A percentile compares a stretch with the other conserved stretches of the same genome.
These are phyloP conservation scores for Aspergillus fijiensis DNA, from an alignment of 2,329 filamentous ascomycete genomes.

Conservation along the genomic window DNA sequence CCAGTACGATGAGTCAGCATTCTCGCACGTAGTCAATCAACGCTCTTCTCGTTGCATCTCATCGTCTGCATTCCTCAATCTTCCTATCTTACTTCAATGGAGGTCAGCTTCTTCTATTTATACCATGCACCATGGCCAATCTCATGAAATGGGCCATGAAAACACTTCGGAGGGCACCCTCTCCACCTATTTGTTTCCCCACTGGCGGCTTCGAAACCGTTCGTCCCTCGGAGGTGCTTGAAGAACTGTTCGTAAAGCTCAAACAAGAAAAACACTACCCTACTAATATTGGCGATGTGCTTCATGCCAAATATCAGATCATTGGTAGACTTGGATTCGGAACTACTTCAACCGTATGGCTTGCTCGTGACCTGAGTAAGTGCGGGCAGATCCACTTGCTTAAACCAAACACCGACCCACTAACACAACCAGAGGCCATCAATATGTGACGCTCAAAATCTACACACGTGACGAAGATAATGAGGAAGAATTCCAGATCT, in stretches of 20 bases:
- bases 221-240: constrained; percentile 18
- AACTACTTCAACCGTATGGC: constrained; percentile 31
- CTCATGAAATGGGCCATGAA: too few relatives aligned
- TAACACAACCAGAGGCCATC: constrained; percentile 21
- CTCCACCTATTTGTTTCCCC: too few relatives aligned
- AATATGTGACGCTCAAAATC: constrained; percentile 28
- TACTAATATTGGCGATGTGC: too few relatives aligned
- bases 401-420: constrained; percentile 4
- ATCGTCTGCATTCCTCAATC: too few relatives aligned
- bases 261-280: constrained; percentile 13
- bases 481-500: constrained; percentile 29
- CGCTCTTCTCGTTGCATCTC: too few relatives aligned
- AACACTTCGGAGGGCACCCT: too few relatives aligned
- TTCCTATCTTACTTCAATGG: too few relatives aligned
- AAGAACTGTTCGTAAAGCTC: constrained; percentile 28
- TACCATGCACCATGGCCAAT: too few relatives aligned
- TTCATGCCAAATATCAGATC: too few relatives aligned
- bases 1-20: too few relatives aligned
- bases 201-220: constrained; percentile 10
- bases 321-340: constrained; percentile 11
- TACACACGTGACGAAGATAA: constrained; percentile 21
- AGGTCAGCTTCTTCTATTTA: too few relatives aligned
- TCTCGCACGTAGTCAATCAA: too few relatives aligned
- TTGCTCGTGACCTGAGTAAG: constrained; percentile 31
- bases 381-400: constrained; percentile 5